phyloP scores from a whole-genome alignment of 352 stramenopile species.

The Phytophthora niederhauseri region DNA sequence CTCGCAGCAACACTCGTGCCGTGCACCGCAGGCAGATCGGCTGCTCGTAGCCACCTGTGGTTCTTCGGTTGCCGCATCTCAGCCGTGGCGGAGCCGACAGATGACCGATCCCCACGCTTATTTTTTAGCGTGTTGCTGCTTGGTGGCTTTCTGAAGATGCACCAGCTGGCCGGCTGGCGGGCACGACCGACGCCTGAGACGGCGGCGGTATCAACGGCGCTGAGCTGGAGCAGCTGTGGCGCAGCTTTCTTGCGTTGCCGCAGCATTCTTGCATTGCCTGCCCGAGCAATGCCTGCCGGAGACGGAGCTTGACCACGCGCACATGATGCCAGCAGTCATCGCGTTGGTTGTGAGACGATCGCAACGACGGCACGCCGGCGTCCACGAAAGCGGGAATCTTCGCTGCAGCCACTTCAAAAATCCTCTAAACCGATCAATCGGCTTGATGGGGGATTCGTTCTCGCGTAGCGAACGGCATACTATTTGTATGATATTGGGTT shows the following conservation, averaged over 20 bases:
- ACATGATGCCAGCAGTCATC: neutral
- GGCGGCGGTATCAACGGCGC: neutral
- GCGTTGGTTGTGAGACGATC: slow-evolving; percentile 19
- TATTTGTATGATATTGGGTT: slow-evolving; percentile 5
- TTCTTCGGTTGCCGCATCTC: slow-evolving; percentile 10
- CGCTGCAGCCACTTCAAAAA: slow-evolving; percentile 28
- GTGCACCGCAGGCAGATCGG: neutral
- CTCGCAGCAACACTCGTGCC: neutral
- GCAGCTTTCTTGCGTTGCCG: neutral
- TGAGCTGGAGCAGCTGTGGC: slow-evolving; percentile 1
- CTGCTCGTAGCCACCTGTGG: neutral
- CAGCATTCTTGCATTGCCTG: slow-evolving; percentile 14
- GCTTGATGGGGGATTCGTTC: slow-evolving; percentile 2
- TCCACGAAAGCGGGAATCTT: slow-evolving; percentile 20
- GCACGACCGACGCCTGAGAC: neutral
- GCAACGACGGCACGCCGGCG: slow-evolving; percentile 16
- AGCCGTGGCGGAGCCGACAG: neutral
- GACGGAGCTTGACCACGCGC: neutral
- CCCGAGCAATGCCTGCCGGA: neutral
- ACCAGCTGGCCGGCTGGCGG: slow-evolving; percentile 4
- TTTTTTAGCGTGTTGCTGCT: slow-evolving; percentile 10
- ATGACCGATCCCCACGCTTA: neutral
- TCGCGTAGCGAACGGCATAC: neutral
- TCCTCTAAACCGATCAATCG: slow-evolving; percentile 26
- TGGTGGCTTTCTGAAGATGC: slow-evolving; percentile 29